phyloP scores from a whole-genome alignment of 306 rosid species.

The Cicer cuneatum region DNA sequence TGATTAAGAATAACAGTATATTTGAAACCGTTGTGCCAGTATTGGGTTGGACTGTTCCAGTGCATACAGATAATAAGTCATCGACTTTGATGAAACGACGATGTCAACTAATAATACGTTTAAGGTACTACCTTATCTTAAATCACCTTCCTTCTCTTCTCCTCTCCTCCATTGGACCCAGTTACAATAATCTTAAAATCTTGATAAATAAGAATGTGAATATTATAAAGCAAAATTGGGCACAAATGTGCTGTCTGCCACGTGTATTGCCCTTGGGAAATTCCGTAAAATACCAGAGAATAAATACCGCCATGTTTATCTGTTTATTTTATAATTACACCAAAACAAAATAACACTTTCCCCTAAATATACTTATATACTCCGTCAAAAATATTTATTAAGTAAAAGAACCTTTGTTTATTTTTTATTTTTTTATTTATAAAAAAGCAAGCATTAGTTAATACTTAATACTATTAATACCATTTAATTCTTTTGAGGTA shows the following conservation, averaged over 20 bases:
- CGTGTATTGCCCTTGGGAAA: slow-evolving; percentile 22
- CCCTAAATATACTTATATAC: too few species aligned
- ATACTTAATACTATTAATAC: too few species aligned
- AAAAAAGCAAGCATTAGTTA: too few species aligned
- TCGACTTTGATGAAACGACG: slow-evolving; percentile 37
- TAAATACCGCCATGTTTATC: slow-evolving; percentile 23
- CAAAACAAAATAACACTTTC: too few species aligned
- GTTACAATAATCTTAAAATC: background rate
- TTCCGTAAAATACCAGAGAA: background rate
- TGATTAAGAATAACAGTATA: background rate
- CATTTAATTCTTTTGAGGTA: too few species aligned
- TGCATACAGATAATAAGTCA: background rate
- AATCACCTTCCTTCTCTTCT: background rate
- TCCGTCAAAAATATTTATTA: too few species aligned
- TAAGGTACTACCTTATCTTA: background rate
- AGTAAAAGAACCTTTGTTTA: too few species aligned
- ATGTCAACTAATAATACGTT: background rate
- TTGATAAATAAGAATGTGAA: slow-evolving; percentile 19
- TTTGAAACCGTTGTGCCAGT: background rate
- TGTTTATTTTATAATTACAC: background rate
- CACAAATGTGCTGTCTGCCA: slow-evolving; percentile 38
- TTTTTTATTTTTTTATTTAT: too few species aligned
- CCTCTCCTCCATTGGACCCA: background rate
- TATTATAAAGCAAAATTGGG: background rate
- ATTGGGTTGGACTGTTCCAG: slow-evolving; percentile 36